Evolutionary conservation across 805 yeast species (phyloP).

Genomic region (Candida oleophila): DNA sequence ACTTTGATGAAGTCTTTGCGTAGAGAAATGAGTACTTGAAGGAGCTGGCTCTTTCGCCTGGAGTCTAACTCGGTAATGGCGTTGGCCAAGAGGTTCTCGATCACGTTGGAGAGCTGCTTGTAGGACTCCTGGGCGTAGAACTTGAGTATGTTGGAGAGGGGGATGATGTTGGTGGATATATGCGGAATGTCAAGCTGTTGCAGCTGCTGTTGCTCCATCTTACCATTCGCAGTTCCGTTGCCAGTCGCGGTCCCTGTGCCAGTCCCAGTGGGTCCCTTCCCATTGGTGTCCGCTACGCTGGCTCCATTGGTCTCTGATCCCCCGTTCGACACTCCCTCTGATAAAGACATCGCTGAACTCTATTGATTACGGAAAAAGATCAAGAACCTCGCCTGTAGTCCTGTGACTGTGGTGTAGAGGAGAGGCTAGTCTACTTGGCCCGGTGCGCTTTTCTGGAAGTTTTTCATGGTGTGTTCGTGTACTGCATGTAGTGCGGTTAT

Average conservation of each 20-base stretch:
- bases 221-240: neutral
- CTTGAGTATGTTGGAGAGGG: slow-evolving; percentile 58
- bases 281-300: neutral
- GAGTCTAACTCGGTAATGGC: slow-evolving; percentile 45
- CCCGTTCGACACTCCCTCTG: slow-evolving; percentile 1
- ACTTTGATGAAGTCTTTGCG: slow-evolving; percentile 83
- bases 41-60: slow-evolving; percentile 63
- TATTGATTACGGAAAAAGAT: neutral
- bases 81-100: slow-evolving; percentile 56
- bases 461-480: too few relatives aligned
- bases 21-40: slow-evolving; percentile 65
- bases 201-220: neutral
- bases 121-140: slow-evolving; percentile 62
- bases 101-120: slow-evolving; percentile 56
- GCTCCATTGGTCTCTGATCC: too few relatives aligned
- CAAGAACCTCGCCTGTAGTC: neutral
- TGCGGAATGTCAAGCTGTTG: slow-evolving; percentile 54
- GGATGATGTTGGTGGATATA: slow-evolving; percentile 65
- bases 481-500: too few relatives aligned
- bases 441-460: too few relatives aligned
- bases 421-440: too few relatives aligned
- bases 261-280: neutral
- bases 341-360: neutral
- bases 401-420: neutral
- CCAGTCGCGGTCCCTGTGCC: neutral